Evolutionary conservation across 495 filamentous ascomycete genomes (phyloP), one percentile per base, ranked within the genome.

Genomic region (Penicillium paxilli): DNA sequence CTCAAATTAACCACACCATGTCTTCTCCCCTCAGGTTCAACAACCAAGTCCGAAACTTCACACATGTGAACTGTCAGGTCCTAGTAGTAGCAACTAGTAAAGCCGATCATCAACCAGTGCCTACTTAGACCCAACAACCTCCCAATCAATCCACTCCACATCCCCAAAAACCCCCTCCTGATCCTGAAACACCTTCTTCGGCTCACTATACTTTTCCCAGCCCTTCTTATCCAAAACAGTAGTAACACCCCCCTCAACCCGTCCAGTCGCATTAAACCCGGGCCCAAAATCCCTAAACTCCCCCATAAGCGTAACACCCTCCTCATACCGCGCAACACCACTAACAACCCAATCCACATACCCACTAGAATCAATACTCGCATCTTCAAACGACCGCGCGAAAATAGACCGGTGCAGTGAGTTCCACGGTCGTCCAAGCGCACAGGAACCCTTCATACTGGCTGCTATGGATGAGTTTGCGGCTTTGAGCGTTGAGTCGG

Each of bases 361-460:
- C 12, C 83, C 82, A 8, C 63, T 70, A 4, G 72, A 61, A 35
- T 63, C 52, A 56, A 86, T 81, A 46, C 70, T 78, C 3, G 57
- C 68, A 55, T 85, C 83, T 23, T 84, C 72, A 49, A 76, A 82
- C 2, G 68, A 73, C 2, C 71, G 62, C 23, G 76, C 76, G 59
- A 83, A 84, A 46, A 85, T 75, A 30, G 76, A 73, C 19, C 80
- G 73, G 54, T 80, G 75, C 55, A 75, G 72, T 1, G 70, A 57
- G 58, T 87, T 87, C 74, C 83, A 87, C 14, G 83, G 83, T 22
- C 83, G 62, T 14, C 83, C 83, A 7, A 87, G 69, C 4, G 81
- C 69, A 64, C 83, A 87, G 50, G 75, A 59, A 0, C 75, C 77
- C 25, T 56, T 57, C 51, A 83, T 83, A 1, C 54, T 51, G 1